These are phyloP conservation scores for Aegilops bicornis DNA, from an alignment of 176 grass and related monocot species.

Conservation along the genomic window DNA sequence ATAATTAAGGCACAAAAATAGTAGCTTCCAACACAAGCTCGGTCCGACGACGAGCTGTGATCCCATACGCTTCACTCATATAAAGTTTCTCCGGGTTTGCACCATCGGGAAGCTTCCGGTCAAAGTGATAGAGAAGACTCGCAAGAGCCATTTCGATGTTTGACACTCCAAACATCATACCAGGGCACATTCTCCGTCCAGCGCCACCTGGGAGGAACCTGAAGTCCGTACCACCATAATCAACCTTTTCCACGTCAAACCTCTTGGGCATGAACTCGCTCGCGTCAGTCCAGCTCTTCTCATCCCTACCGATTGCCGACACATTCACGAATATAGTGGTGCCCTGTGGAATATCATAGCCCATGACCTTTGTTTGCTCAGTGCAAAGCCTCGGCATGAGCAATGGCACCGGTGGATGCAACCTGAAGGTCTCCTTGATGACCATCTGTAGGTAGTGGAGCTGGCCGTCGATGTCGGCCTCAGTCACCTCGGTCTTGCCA, in stretches of 20 bases:
- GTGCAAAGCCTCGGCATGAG: conserved; percentile 33
- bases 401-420: conserved; percentile 41
- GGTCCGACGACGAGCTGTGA: neutral
- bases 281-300: conserved; percentile 26
- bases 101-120: conserved; percentile 15
- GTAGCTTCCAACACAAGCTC: neutral
- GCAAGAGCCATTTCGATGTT: conserved; percentile 28
- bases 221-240: conserved; percentile 10
- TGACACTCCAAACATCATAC: conserved; percentile 24
- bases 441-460: conserved; percentile 40
- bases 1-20: neutral
- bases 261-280: conserved; percentile 40
- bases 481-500: neutral
- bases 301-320: conserved; percentile 46
- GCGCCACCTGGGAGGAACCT: conserved; percentile 29
- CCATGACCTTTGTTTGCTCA: conserved; percentile 30
- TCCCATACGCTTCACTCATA: conserved; percentile 31
- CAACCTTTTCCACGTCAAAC: neutral
- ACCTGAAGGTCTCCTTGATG: conserved; percentile 45
- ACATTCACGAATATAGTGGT: conserved; percentile 33
- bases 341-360: conserved; percentile 28
- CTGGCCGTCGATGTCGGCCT: neutral
- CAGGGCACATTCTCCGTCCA: conserved; percentile 41
- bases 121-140: conserved; percentile 33
- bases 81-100: neutral